Evolutionary conservation across 306 rosid species (phyloP).

Genomic region (Notholithocarpus densiflorus): DNA sequence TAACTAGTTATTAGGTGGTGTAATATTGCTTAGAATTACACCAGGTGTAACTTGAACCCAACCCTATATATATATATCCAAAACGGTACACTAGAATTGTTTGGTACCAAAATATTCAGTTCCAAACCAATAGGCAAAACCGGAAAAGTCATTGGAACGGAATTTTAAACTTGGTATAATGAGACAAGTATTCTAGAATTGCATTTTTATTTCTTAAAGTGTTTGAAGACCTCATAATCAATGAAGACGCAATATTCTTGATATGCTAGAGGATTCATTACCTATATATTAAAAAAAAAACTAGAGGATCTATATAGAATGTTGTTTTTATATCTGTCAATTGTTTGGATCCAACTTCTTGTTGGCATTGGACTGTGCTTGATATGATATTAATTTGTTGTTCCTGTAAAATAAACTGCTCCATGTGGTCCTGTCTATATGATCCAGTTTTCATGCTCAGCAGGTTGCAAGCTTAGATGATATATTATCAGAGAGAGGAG

Average conservation of each 20-base stretch:
- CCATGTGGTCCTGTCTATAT: slow-evolving; percentile 13
- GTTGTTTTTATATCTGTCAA: not conserved
- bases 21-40: too few relatives aligned
- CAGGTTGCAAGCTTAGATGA: slow-evolving; percentile 88
- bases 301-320: not conserved
- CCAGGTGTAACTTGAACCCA: too few relatives aligned
- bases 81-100: too few relatives aligned
- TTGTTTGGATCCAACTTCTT: slow-evolving; percentile 5
- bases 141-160: too few relatives aligned
- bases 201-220: not conserved
- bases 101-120: too few relatives aligned
- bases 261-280: not conserved
- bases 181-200: not conserved
- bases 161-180: not conserved
- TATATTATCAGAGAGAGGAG: slow-evolving; percentile 93
- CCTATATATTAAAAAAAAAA: too few relatives aligned
- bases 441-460: slow-evolving; percentile 32
- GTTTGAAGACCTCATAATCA: slow-evolving; percentile 4
- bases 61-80: too few relatives aligned
- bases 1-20: too few relatives aligned
- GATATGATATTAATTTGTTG: slow-evolving; percentile 14
- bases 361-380: slow-evolving; percentile 18
- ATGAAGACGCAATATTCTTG: not conserved
- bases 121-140: too few relatives aligned
- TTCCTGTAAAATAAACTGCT: slow-evolving; percentile 25